These are phyloP conservation scores for Xylariaceae sp. DNA, from an alignment of 2,329 filamentous ascomycete genomes.

Conservation along the genomic window DNA sequence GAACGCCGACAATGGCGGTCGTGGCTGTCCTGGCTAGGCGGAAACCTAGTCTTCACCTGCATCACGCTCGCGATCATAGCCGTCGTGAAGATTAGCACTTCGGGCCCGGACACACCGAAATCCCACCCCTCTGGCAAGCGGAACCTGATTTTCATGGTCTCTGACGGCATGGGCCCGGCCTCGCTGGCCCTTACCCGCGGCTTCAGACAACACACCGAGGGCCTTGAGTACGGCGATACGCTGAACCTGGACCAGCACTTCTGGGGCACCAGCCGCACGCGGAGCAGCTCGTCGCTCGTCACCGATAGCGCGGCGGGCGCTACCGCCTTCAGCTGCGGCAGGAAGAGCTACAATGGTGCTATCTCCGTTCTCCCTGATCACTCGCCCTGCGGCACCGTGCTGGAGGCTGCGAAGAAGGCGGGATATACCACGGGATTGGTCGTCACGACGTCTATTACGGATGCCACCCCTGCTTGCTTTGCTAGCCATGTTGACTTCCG, in stretches of 20 bases:
- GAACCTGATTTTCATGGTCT: constrained; percentile 98
- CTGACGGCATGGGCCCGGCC: constrained; percentile 95
- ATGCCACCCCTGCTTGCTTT: constrained; percentile 95
- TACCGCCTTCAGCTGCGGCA: constrained; percentile 88
- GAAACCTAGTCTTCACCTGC: constrained; percentile 76
- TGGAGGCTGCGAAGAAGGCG: constrained; percentile 88
- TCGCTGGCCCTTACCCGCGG: constrained; percentile 81
- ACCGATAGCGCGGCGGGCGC: constrained; percentile 97
- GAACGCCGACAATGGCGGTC: constrained; percentile 17
- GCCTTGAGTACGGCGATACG: constrained; percentile 68
- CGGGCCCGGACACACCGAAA: constrained; percentile 65
- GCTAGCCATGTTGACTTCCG: constrained; percentile 80
- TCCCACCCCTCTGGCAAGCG: constrained; percentile 60
- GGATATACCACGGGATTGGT: constrained; percentile 92
- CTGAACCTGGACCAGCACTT: constrained; percentile 82
- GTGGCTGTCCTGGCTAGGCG: constrained; percentile 51
- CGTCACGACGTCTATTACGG: constrained; percentile 90
- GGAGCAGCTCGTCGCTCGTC: constrained; percentile 77
- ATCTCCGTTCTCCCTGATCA: constrained; percentile 85
- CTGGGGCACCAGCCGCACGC: constrained; percentile 83
- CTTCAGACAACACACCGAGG: constrained; percentile 74
- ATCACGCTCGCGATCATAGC: constrained; percentile 73
- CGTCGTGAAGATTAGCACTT: constrained; percentile 76
- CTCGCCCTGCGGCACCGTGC: constrained; percentile 81
- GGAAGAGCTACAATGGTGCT: constrained; percentile 95